Evolutionary conservation across 139 green algal genomes (phyloP), one percentile per base, ranked within the genome.

Genomic region (Asterochloris sp.): DNA sequence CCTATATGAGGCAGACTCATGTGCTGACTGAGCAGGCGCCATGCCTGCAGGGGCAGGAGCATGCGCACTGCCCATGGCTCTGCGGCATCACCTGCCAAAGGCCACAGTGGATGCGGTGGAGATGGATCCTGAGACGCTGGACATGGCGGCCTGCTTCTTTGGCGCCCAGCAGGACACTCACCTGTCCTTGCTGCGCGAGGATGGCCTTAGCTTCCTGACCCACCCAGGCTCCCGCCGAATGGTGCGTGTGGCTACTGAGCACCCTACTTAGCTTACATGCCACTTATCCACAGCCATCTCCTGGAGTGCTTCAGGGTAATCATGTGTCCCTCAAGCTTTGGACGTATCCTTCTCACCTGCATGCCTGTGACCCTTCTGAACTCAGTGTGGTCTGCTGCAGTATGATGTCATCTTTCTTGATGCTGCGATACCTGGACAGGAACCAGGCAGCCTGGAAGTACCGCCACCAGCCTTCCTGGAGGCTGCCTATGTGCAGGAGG

Each of bases 121-220:
- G 60, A 80, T 80, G 38, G 60, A 80, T 80, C 60, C 76, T 67
- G 76, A 80, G 76, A 62, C 76, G 23, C 23, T 80, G 60, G 76
- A 80, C 76, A n/a, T 80, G 23, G 76, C 54, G 6, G 60, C 67
- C n/a, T 80, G 76, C 60, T 80, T 69, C 60, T 80, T 80, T 80
- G 76, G 26, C 9, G 61, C 76, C 12, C 17, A 80, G 24, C 60
- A 80, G 12, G 76, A 80, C n/a, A 19, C 76, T 10, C 60, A 80
- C 76, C 76, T 80, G 54, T 27, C 68, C 24, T 24, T 80, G 76
- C 76, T 69, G 23, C n/a, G 68, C 19, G 76, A 80, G 13, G 76
- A 80, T 80, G 76, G 76, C 13, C 12, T 69, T 47, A 80, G 68
- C 9, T 80, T 80, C 11, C 76, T 80, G 54, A 80, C 54, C 14